Conservation (phyloP, 441 rosid genomes). For the Geranium incanum region DNA sequence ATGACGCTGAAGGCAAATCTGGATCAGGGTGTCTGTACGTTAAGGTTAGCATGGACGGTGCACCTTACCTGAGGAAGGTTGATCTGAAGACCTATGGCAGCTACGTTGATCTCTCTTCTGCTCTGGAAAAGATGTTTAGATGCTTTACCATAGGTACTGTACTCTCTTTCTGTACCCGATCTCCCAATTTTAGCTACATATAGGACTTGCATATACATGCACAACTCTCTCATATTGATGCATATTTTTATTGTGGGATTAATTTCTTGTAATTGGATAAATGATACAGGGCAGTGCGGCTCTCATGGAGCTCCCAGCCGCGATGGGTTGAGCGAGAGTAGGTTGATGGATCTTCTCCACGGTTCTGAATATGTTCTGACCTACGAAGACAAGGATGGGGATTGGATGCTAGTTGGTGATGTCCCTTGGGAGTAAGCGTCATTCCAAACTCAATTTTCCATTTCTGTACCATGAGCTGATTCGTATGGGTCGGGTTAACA, state of each 20-base stretch:
- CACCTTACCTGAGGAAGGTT: constrained; percentile 54
- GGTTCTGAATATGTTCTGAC: constrained; percentile 49
- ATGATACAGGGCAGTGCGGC: constrained; percentile 43
- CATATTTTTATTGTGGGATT: neutral
- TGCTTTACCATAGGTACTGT: constrained; percentile 46
- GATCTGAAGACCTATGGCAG: constrained; percentile 40
- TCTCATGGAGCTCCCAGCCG: constrained; percentile 19
- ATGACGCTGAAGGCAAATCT: constrained; percentile 34
- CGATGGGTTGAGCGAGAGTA: constrained; percentile 31
- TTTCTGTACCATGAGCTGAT: neutral
- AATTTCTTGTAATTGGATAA: constrained; percentile 18
- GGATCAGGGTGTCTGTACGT: constrained; percentile 27
- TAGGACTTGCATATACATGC: no score
- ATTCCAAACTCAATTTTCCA: neutral
- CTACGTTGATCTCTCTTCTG: constrained; percentile 42
- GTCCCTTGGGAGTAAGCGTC: constrained; percentile 47
- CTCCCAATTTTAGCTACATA: neutral
- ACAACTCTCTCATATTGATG: no score
- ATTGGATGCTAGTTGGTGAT: constrained; percentile 31
- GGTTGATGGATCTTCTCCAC: constrained; percentile 38
- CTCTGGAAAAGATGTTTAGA: constrained; percentile 53
- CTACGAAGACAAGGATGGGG: constrained; percentile 47
- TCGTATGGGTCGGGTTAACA: no score
- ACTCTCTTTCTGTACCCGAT: no score
- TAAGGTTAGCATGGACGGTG: constrained; percentile 38